Evolutionary conservation across 164 flowering plant genomes (phyloP).

Genomic region (Macadamia integrifolia): DNA sequence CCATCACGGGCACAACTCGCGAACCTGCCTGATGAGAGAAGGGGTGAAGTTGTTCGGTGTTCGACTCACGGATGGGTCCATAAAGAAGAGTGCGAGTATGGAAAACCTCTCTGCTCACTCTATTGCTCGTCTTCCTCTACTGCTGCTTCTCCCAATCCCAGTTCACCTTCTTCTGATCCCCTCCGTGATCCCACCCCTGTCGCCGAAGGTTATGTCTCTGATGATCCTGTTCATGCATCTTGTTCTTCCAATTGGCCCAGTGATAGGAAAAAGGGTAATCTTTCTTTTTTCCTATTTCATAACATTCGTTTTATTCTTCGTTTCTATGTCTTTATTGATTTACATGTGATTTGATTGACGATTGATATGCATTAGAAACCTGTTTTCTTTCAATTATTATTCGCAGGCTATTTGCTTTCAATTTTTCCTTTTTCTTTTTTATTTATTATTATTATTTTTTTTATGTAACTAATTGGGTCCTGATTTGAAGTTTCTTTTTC

Average conservation of each 20-base stretch:
- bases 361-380: too few species aligned
- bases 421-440: too few species aligned
- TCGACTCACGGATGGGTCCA: constrained; percentile 71
- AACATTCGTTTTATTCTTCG: too few species aligned
- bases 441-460: too few species aligned
- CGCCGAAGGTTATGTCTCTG: constrained; percentile 69
- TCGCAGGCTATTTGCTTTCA: too few species aligned
- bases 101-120: constrained; percentile 58
- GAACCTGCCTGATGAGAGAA: constrained; percentile 70
- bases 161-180: constrained; percentile 38
- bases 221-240: constrained; percentile 62
- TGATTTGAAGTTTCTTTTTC: too few species aligned
- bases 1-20: constrained; percentile 85
- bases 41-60: constrained; percentile 85
- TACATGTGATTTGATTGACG: too few species aligned
- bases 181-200: constrained; percentile 23
- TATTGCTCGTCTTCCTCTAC: constrained; percentile 43
- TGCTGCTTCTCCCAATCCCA: constrained; percentile 44
- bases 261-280: constrained; percentile 73
- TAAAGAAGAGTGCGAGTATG: constrained; percentile 94
- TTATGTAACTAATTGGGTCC: too few species aligned
- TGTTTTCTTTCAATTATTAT: too few species aligned
- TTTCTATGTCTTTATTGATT: too few species aligned
- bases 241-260: constrained; percentile 53
- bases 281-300: neutral